Percentiles rank a stretch among this genome's conserved stretches.
These are phyloP conservation scores for Yamadazyma taylorii DNA, from an alignment of 1,139 yeast species.

Conservation along the genomic window DNA sequence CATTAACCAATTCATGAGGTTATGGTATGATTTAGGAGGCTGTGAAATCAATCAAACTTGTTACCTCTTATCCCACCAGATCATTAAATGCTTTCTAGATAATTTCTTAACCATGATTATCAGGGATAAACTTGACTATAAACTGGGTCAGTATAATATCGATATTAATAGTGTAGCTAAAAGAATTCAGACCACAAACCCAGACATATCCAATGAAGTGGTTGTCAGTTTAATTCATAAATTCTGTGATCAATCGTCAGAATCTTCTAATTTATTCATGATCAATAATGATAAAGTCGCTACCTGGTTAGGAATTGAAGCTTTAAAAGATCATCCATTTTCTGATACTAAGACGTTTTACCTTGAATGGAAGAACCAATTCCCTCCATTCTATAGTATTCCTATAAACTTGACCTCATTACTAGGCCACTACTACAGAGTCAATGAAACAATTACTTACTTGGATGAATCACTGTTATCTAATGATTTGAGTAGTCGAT, in stretches of 20 bases:
- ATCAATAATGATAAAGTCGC: constrained; percentile 45
- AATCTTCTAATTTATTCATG: constrained; percentile 20
- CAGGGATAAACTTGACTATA: constrained; percentile 38
- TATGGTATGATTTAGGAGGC: constrained; percentile 62
- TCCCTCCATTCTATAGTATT: constrained; percentile 65
- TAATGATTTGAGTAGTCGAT: constrained; percentile 50
- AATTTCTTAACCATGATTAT: constrained; percentile 52
- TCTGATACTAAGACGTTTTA: constrained; percentile 47
- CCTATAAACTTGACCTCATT: constrained; percentile 54
- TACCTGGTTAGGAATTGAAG: constrained; percentile 59
- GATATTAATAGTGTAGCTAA: neutral
- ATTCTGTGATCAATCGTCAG: constrained; percentile 8
- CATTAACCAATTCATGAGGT: constrained; percentile 45
- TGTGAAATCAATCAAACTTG: constrained; percentile 43
- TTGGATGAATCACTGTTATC: constrained; percentile 52
- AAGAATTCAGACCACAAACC: neutral
- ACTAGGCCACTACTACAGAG: constrained; percentile 54
- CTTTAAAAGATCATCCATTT: constrained; percentile 40
- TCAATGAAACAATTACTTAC: constrained; percentile 50
- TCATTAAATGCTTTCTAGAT: constrained; percentile 34
- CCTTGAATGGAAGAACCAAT: constrained; percentile 60
- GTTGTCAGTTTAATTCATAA: constrained; percentile 9
- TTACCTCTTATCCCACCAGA: constrained; percentile 23
- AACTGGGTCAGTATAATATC: constrained; percentile 4
- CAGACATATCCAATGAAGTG: constrained; percentile 1